Evolutionary conservation across 257 asterid species (phyloP), one percentile per base, ranked within the genome.

Genomic region (Linaria vulgaris): DNA sequence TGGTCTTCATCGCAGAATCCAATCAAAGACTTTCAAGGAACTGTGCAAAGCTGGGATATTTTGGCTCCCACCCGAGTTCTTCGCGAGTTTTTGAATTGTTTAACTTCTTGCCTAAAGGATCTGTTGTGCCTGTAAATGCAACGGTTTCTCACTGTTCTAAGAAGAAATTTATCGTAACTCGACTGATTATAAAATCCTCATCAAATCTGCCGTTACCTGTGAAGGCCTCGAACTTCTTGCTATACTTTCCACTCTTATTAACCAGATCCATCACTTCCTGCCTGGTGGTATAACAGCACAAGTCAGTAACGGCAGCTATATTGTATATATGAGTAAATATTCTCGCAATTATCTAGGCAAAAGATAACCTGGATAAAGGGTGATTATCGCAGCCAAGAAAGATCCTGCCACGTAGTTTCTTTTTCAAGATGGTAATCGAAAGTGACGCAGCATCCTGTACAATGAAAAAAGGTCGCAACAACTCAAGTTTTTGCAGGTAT

Each of bases 331-430:
- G 53, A 45, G 59, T 11, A 61, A 61, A 9, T 8, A 63, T 22
- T 11, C 20, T 31, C 6, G 63, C 30, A 13, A 41, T 5, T 48
- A 45, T 20, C 20, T 30, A 46, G 52, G 56, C 49, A 21, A 65
- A 10, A 27, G 24, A 54, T 55, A 24, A 91, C 98, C 98, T 81
- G 81, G 96, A 81, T 61, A 91, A 14, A 0, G 95, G 95, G 74
- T 88, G 91, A 73, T 88, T 91, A 72, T 91, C 96, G 67, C 96
- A 88, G 50, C 98, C 98, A 60, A 88, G 83, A 70, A 88, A 82
- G 78, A 79, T 82, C 63, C 64, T 82, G 67, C 86, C 72, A 39
- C 80, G 81, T 0, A 72, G 78, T 66, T 81, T 85, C 95, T 82
- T 86, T 78, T 79, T 78, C 72, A 91, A 74, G 72, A 88, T 85